Base-by-base conservation (phyloP, 176 grass and related monocot species). In the Phoenix roebelenii region DNA sequence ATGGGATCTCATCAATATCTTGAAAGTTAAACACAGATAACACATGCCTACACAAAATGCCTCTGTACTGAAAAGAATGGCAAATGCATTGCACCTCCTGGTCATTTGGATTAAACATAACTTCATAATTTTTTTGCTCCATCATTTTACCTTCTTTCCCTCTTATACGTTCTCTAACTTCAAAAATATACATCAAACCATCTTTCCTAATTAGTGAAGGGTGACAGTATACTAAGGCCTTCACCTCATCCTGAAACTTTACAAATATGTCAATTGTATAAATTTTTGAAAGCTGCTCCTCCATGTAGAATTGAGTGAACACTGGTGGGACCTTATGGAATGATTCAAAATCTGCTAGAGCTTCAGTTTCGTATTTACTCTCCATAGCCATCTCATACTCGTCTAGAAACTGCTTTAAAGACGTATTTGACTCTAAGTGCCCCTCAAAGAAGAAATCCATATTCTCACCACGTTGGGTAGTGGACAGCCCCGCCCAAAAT, bases 181-280 rank as follows among this genome's bases (percentile, higher is more conserved):
- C 72, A 70, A 92, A 98, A 57, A 84, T 88, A 52, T 78, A 91
- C 53, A 76, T 66, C 22, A 76, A 51, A 16, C 78, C 76, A 53
- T 88, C 76, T 52, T 54, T 68, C 73, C 55, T 73, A 25, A 80
- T 19, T 59, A 91, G 65, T 63, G 84, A 82, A 69, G 86, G 81
- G 50, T 98, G 87, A 64, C 93, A 98, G 77, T 98, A 98, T 87
- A 98, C 91, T 60, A 98, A 92, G 66, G 87, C 84, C 78, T 91
- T 84, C 64, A 97, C 80, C 79, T 97, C 93, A 88, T 91, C 87
- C 71, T 92, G 93, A 55, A 97, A 92, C 65, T 80, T 88, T 72
- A 91, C 91, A 61, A 97, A 97, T 69, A 91, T 88, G 70, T 88
- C 91, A 73, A 88, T 78, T 39, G 93, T 97, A 71, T 91, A 97